These are phyloP conservation scores for Lactifluus subvellereus DNA, from an alignment of 768 basidiomycete species.

Conservation along the genomic window DNA sequence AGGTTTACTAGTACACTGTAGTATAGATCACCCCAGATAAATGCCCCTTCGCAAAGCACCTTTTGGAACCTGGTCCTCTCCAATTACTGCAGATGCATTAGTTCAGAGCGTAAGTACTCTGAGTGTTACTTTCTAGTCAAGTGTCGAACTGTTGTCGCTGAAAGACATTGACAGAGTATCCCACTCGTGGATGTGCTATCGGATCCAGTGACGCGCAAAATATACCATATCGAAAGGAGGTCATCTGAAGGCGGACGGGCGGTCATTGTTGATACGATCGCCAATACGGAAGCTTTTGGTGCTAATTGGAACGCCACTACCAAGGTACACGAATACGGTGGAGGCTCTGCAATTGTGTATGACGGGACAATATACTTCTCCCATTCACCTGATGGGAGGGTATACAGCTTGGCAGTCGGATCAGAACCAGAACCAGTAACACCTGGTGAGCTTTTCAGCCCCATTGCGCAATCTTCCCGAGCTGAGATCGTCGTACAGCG, in stretches of 20 bases:
- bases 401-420: slow-evolving; percentile 39
- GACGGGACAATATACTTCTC: slow-evolving; percentile 54
- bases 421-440: slow-evolving; percentile 44
- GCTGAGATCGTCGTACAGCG: background rate
- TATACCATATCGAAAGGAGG: slow-evolving; percentile 57
- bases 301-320: slow-evolving; percentile 51
- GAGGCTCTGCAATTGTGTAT: slow-evolving; percentile 50
- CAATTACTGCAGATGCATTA: slow-evolving; percentile 20
- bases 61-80: slow-evolving; percentile 20
- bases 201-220: slow-evolving; percentile 40
- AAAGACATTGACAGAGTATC: slow-evolving; percentile 27
- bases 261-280: slow-evolving; percentile 50
- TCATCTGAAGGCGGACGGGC: slow-evolving; percentile 50
- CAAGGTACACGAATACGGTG: slow-evolving; percentile 68
- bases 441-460: slow-evolving; percentile 43
- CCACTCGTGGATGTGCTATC: slow-evolving; percentile 43
- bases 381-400: slow-evolving; percentile 44
- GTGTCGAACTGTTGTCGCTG: background rate
- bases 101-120: slow-evolving; percentile 3
- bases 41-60: slow-evolving; percentile 12
- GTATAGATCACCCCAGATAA: background rate
- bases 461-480: background rate
- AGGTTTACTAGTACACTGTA: no score
- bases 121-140: background rate
- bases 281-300: slow-evolving; percentile 47